A percentile compares a stretch with the other conserved stretches of the same genome.
These are phyloP conservation scores for Periconia sp. DNA, from an alignment of 2,329 filamentous ascomycete species.

Conservation along the genomic window DNA sequence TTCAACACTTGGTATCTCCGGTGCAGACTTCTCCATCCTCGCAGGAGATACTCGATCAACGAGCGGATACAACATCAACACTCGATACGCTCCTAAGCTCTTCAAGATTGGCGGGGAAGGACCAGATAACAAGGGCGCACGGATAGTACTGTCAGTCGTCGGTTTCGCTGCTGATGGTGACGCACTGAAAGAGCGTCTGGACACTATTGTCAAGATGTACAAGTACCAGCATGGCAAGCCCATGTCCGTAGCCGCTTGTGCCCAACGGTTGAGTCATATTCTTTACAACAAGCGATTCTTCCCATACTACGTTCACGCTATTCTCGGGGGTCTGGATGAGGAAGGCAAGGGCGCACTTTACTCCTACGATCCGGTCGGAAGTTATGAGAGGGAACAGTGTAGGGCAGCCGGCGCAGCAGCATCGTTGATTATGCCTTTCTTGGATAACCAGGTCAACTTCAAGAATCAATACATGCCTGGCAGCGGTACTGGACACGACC, in stretches of 20 bases:
- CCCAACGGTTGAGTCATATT: constrained; percentile 91
- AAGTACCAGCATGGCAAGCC: constrained; percentile 96
- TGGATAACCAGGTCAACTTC: constrained; percentile 99
- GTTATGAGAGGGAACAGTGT: constrained; percentile 96
- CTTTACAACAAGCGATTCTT: constrained; percentile 98
- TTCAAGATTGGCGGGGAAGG: constrained; percentile 96
- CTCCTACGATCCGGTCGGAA: constrained; percentile 96
- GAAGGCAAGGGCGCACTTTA: constrained; percentile 92
- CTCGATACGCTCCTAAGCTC: constrained; percentile 90
- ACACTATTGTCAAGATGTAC: constrained; percentile 98
- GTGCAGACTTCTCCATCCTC: constrained; percentile 92
- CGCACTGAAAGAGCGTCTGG: constrained; percentile 89
- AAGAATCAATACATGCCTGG: constrained; percentile 97
- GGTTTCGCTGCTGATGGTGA: constrained; percentile 95
- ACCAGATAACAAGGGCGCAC: constrained; percentile 79
- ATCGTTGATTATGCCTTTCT: constrained; percentile 96
- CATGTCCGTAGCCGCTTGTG: constrained; percentile 92
- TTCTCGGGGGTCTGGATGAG: constrained; percentile 91
- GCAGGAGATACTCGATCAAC: constrained; percentile 96
- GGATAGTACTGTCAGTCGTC: constrained; percentile 88
- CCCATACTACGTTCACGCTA: constrained; percentile 96
- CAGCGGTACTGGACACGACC: constrained; percentile 78
- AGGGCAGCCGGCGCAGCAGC: constrained; percentile 89
- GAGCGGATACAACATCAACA: constrained; percentile 97
- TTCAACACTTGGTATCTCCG: constrained; percentile 91